A percentile compares a stretch with the other conserved stretches of the same genome.
These are phyloP conservation scores for Bifiguratus adelaidae DNA, from an alignment of 192 early-diverging fungal species.

Conservation along the genomic window DNA sequence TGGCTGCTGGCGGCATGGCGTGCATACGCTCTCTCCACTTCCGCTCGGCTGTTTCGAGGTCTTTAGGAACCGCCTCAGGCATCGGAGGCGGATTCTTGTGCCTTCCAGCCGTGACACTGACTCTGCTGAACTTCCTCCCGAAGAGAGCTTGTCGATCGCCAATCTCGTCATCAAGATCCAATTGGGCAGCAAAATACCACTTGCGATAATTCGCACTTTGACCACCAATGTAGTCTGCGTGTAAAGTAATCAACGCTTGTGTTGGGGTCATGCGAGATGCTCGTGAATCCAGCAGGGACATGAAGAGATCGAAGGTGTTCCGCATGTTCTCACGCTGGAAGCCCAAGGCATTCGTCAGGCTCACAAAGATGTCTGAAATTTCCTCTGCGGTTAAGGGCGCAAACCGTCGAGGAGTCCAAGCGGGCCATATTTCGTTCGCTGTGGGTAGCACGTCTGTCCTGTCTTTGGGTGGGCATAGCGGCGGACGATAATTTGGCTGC, in stretches of 20 bases:
- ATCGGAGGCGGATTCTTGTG: not conserved
- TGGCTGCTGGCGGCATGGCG: constrained; percentile 56
- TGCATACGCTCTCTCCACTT: constrained; percentile 65
- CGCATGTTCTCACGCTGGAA: constrained; percentile 73
- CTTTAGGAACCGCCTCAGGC: constrained; percentile 10
- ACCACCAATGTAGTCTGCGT: constrained; percentile 76
- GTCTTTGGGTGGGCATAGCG: not conserved
- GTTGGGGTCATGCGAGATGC: constrained; percentile 64
- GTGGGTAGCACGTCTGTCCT: too few species aligned
- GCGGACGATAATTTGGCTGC: not conserved
- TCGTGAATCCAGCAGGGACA: constrained; percentile 73
- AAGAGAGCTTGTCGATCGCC: constrained; percentile 17
- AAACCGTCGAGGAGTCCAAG: constrained; percentile 41
- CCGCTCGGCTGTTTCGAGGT: constrained; percentile 27
- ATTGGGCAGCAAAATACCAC: constrained; percentile 74
- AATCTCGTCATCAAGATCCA: constrained; percentile 45
- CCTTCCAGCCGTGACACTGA: not conserved
- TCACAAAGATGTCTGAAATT: constrained; percentile 61
- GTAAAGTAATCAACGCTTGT: constrained; percentile 59
- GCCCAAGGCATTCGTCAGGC: constrained; percentile 57
- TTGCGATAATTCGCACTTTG: constrained; percentile 75
- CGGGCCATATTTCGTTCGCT: constrained; percentile 8
- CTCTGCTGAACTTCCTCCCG: constrained; percentile 14
- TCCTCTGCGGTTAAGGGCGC: constrained; percentile 52
- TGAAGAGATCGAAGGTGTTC: constrained; percentile 65